Conservation (phyloP, 2,329 filamentous ascomycete genomes). For the Ascochyta koolunga region DNA sequence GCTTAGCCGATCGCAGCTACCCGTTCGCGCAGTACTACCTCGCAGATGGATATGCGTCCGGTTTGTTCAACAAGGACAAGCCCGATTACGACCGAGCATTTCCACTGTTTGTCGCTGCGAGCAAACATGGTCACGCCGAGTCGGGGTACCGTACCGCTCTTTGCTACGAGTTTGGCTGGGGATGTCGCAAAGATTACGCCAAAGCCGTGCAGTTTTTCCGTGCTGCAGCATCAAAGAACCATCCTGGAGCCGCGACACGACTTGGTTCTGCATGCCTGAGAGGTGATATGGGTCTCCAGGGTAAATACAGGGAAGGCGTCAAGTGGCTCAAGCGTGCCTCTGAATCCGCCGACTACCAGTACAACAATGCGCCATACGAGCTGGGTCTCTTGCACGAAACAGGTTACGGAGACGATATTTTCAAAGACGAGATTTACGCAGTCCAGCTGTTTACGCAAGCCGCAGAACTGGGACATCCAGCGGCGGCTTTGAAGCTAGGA, state of each 20-base stretch:
- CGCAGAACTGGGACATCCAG: slow-evolving; percentile 85
- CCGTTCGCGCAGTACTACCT: slow-evolving; percentile 98
- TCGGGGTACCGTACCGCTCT: slow-evolving; percentile 91
- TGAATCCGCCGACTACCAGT: slow-evolving; percentile 87
- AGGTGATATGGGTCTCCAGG: slow-evolving; percentile 83
- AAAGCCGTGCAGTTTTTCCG: slow-evolving; percentile 95
- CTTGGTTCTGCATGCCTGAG: slow-evolving; percentile 88
- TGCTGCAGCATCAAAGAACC: slow-evolving; percentile 87
- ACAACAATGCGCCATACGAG: slow-evolving; percentile 92
- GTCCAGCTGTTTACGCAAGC: slow-evolving; percentile 94
- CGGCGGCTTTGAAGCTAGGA: slow-evolving; percentile 88
- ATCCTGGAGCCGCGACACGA: slow-evolving; percentile 92
- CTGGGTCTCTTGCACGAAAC: slow-evolving; percentile 86
- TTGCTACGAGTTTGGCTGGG: slow-evolving; percentile 99
- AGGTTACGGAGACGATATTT: slow-evolving; percentile 93
- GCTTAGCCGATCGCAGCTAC: slow-evolving; percentile 83
- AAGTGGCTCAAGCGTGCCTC: slow-evolving; percentile 96
- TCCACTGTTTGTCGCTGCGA: slow-evolving; percentile 87
- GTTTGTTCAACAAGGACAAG: slow-evolving; percentile 92
- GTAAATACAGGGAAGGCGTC: slow-evolving; percentile 85
- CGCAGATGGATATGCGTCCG: slow-evolving; percentile 90
- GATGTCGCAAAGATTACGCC: slow-evolving; percentile 83
- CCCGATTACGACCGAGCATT: slow-evolving; percentile 92
- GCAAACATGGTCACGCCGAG: slow-evolving; percentile 96
- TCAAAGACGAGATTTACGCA: slow-evolving; percentile 87